Base-by-base conservation (phyloP, 345 rosid genomes). In the Ceriops zippeliana region DNA sequence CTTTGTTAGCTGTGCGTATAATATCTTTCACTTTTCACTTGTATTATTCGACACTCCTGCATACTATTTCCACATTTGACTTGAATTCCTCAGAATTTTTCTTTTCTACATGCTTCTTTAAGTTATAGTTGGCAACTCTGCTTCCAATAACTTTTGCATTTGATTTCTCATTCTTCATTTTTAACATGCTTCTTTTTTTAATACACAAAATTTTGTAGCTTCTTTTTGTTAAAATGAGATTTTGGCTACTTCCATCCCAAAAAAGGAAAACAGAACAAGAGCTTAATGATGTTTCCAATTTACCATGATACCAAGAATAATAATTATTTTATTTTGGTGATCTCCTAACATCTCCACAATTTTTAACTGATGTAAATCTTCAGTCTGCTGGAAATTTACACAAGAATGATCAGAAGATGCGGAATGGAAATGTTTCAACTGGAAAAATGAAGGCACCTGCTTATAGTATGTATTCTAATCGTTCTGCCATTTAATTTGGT, bases 301-400 rank as follows among this genome's bases (percentile, higher is more conserved):
- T 42, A 42, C 4, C 3, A 4, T 42, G 49, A 13, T 42, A 15
- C 49, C 49, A 13, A 42, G 17, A 42, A 13, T 5, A 42, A 3
- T 42, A 15, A 13, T 42, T 42, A 42, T 42, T 42, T 3, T 42
- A 42, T 42, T 42, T 42, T 42, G 49, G 17, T 42, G 49, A 15
- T 42, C 49, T 42, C 49, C 49, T 42, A 42, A 42, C 16, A 15
- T 42, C 49, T 42, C 49, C 0, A 17, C 49, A 11, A 42, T 13
- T 42, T 13, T 22, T 15, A 16, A 26, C 75, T 34, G 70, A 59
- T 75, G 20, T 53, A 61, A 70, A 59, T 73, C 68, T 78, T 67
- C 83, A 92, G 98, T 90, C 99, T 76, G 87, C 93, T 69, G 98
- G 98, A 57, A 92, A 85, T 79, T 74, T 74, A 71, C 82, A 73